These are phyloP conservation scores for Phytophthora pluvialis DNA, from an alignment of 352 stramenopile genomes.

Conservation along the genomic window DNA sequence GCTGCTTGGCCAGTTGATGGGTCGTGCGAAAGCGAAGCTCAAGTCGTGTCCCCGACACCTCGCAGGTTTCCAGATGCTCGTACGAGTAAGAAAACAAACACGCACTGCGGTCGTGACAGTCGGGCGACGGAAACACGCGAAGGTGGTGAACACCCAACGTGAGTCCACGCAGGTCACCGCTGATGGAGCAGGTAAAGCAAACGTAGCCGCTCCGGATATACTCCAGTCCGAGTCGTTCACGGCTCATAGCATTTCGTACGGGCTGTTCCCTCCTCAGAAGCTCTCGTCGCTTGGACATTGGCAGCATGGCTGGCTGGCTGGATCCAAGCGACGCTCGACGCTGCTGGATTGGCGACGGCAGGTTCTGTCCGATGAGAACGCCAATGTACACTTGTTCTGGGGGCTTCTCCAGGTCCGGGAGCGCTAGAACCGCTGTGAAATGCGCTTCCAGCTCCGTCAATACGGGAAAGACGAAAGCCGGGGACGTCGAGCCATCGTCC, in stretches of 20 bases:
- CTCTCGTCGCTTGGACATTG: slow-evolving; percentile 50
- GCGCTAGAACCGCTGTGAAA: slow-evolving; percentile 39
- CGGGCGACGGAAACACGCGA: slow-evolving; percentile 61
- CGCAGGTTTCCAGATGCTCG: slow-evolving; percentile 59
- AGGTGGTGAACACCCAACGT: slow-evolving; percentile 58
- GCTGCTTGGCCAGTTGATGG: slow-evolving; percentile 53
- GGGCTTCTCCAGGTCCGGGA: slow-evolving; percentile 27
- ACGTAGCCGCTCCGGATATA: slow-evolving; percentile 59
- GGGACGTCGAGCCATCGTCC: slow-evolving; percentile 37
- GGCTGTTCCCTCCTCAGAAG: slow-evolving; percentile 64
- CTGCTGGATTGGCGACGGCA: slow-evolving; percentile 75
- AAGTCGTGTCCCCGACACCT: slow-evolving; percentile 46
- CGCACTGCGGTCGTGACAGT: slow-evolving; percentile 65
- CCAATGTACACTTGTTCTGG: slow-evolving; percentile 73
- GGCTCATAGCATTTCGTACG: slow-evolving; percentile 41
- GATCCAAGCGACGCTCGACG: slow-evolving; percentile 32
- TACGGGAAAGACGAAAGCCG: slow-evolving; percentile 51
- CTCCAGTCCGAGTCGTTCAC: slow-evolving; percentile 58
- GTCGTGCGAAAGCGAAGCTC: slow-evolving; percentile 64
- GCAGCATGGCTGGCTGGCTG: slow-evolving; percentile 32
- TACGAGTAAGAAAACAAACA: slow-evolving; percentile 77
- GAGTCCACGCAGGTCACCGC: slow-evolving; percentile 54
- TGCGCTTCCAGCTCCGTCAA: slow-evolving; percentile 56
- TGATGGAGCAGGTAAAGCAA: slow-evolving; percentile 69
- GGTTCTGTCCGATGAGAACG: slow-evolving; percentile 62